Evolutionary conservation across 1,284 basidiomycete genomes (phyloP), one percentile per base, ranked within the genome.

Genomic region (Austroboletus novae-zelandiae): DNA sequence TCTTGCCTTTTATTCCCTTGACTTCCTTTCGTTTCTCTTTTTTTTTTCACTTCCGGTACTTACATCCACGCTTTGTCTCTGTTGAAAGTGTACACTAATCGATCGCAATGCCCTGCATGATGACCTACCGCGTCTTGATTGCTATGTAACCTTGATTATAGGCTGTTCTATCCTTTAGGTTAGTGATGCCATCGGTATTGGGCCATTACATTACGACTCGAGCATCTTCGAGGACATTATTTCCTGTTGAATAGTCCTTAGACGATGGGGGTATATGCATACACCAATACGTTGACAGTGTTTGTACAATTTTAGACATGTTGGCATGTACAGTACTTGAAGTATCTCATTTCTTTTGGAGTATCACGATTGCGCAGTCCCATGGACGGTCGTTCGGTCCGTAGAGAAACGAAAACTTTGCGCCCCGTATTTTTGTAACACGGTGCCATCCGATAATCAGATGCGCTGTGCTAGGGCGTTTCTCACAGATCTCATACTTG

Each of bases 41-140:
- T 23, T 23, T 23, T 4, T 23, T 23, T 4, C 20, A 23, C 4
- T 23, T 23, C 20, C 4, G 43, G 37, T 69, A 55, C 59, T 65
- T 68, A 62, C 64, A 51, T 54, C 34, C 56, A 53, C 59, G 61
- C 48, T 44, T 51, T 53, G 65, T 63, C 43, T 35, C 27, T 18
- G 65, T 61, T 54, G 63, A 68, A 60, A 54, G 47, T 65, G 64
- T 64, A 64, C 61, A 48, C 60, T 64, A 68, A 66, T 61, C 44
- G 45, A 67, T 57, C 20, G 4, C 60, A 45, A 56, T 58, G 54
- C 49, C 56, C 48, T 47, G 57, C 61, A 67, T 45, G 61, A 60
- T 45, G 40, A 48, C 36, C 37, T 37, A 42, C 50, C 32, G 39
- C 47, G 49, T 53, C 51, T 64, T 62, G 62, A 62, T 62, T 67